phyloP scores from a whole-genome alignment of 1,139 yeast species.

The Yamadazyma oceani region DNA sequence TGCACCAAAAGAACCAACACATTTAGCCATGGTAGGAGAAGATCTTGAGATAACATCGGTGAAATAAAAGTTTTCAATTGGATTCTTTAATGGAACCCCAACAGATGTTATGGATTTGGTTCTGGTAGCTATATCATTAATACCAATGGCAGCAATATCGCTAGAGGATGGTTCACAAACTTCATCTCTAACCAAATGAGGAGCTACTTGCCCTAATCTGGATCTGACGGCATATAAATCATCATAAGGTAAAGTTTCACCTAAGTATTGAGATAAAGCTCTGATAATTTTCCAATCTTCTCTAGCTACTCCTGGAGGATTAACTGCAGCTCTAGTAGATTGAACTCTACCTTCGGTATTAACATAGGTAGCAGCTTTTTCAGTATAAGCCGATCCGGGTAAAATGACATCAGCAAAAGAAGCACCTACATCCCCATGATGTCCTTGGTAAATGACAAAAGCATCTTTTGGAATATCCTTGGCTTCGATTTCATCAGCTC shows the following conservation, averaged over 20 bases:
- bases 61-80: slow-evolving; percentile 81
- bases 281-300: slow-evolving; percentile 91
- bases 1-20: slow-evolving; percentile 68
- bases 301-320: slow-evolving; percentile 89
- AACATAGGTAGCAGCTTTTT: slow-evolving; percentile 83
- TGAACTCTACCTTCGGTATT: slow-evolving; percentile 92
- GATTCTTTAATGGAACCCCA: slow-evolving; percentile 60
- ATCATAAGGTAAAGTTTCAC: slow-evolving; percentile 73
- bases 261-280: slow-evolving; percentile 79
- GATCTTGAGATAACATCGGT: slow-evolving; percentile 87
- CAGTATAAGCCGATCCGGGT: slow-evolving; percentile 90
- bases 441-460: slow-evolving; percentile 88
- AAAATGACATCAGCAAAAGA: slow-evolving; percentile 84
- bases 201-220: slow-evolving; percentile 77
- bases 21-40: slow-evolving; percentile 88
- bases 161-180: slow-evolving; percentile 67
- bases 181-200: slow-evolving; percentile 77
- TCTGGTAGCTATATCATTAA: slow-evolving; percentile 45
- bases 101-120: slow-evolving; percentile 38
- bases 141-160: slow-evolving; percentile 60
- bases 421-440: slow-evolving; percentile 90
- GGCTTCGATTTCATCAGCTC: slow-evolving; percentile 78
- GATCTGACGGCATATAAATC: slow-evolving; percentile 68
- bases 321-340: slow-evolving; percentile 82
- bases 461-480: slow-evolving; percentile 80